These are phyloP conservation scores for Komagataella pastoris DNA, from an alignment of 805 yeast genomes.

Conservation along the genomic window DNA sequence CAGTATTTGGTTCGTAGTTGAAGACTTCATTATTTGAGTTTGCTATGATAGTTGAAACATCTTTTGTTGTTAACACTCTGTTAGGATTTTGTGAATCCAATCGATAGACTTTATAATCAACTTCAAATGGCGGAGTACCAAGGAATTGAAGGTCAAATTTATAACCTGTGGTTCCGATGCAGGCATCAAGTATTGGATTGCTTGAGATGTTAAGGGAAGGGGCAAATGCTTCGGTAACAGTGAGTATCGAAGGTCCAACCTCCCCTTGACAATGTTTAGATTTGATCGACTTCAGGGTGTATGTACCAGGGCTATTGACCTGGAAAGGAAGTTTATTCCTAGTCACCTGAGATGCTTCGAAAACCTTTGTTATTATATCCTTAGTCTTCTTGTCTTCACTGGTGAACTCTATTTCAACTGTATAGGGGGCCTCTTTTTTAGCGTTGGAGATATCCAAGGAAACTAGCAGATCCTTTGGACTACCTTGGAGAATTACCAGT, in stretches of 20 bases:
- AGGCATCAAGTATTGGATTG: slow-evolving; percentile 61
- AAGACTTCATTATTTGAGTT: slow-evolving; percentile 24
- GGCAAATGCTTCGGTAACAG: slow-evolving; percentile 24
- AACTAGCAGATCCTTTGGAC: slow-evolving; percentile 18
- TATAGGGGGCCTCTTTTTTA: slow-evolving; percentile 33
- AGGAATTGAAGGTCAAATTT: slow-evolving; percentile 53
- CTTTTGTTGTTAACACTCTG: slow-evolving; percentile 10
- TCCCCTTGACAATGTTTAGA: slow-evolving; percentile 60
- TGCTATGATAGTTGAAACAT: slow-evolving; percentile 18
- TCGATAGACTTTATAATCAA: slow-evolving; percentile 49
- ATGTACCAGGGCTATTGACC: slow-evolving; percentile 53
- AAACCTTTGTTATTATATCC: slow-evolving; percentile 10
- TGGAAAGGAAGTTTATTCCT: slow-evolving; percentile 15
- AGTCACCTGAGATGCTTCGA: slow-evolving; percentile 7
- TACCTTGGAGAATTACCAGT: slow-evolving; percentile 16
- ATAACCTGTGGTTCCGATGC: slow-evolving; percentile 86
- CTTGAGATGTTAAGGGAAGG: slow-evolving; percentile 33
- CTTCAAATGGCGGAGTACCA: slow-evolving; percentile 76
- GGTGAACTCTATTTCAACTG: slow-evolving; percentile 15
- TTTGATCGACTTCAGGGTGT: slow-evolving; percentile 35
- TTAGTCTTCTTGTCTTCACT: slow-evolving; percentile 1
- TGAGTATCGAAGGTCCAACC: slow-evolving; percentile 41
- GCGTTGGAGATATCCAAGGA: slow-evolving; percentile 6
- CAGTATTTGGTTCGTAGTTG: slow-evolving; percentile 62
- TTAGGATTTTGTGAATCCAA: slow-evolving; percentile 22